Percentiles rank a stretch among this genome's conserved stretches.
These are phyloP conservation scores for Fraxinus quadrangulata DNA, from an alignment of 257 asterid genomes.

Conservation along the genomic window DNA sequence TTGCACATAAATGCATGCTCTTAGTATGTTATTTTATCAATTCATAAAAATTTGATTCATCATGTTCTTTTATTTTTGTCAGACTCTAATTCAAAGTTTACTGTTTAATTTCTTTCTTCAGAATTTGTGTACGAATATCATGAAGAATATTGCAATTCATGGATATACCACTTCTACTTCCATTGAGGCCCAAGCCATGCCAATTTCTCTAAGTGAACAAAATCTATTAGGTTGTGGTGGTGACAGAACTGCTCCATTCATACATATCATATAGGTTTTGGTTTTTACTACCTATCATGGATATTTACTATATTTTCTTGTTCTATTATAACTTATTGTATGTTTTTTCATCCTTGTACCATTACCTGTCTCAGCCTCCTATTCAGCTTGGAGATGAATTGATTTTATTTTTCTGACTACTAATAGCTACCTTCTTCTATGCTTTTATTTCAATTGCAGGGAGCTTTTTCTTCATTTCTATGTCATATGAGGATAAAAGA, in stretches of 20 bases:
- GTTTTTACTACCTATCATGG: slow-evolving; percentile 1
- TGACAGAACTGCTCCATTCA: slow-evolving; percentile 88
- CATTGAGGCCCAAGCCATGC: slow-evolving; percentile 93
- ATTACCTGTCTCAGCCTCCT: too few species aligned
- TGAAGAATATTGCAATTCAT: slow-evolving; percentile 76
- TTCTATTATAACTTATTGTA: too few species aligned
- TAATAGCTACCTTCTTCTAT: too few species aligned
- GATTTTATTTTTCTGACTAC: too few species aligned
- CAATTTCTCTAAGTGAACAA: slow-evolving; percentile 83
- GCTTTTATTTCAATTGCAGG: too few species aligned
- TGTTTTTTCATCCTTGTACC: too few species aligned
- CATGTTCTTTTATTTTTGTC: slow-evolving; percentile 2
- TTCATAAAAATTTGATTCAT: not conserved
- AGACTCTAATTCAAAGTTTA: slow-evolving; percentile 15
- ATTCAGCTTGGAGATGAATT: too few species aligned
- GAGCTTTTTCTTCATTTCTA: too few species aligned
- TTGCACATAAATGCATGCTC: slow-evolving; percentile 9
- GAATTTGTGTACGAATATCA: slow-evolving; percentile 71
- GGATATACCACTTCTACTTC: slow-evolving; percentile 81
- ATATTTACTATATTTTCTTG: too few species aligned
- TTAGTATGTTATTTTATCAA: slow-evolving; percentile 1
- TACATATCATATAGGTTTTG: slow-evolving; percentile 85
- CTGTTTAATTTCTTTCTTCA: slow-evolving; percentile 33
- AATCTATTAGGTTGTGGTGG: slow-evolving; percentile 93
- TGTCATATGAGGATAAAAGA: too few species aligned